A percentile compares a stretch with the other conserved stretches of the same genome.
These are phyloP conservation scores for Amphibolis antarctica DNA, from an alignment of 106 monocot genomes.

Conservation along the genomic window DNA sequence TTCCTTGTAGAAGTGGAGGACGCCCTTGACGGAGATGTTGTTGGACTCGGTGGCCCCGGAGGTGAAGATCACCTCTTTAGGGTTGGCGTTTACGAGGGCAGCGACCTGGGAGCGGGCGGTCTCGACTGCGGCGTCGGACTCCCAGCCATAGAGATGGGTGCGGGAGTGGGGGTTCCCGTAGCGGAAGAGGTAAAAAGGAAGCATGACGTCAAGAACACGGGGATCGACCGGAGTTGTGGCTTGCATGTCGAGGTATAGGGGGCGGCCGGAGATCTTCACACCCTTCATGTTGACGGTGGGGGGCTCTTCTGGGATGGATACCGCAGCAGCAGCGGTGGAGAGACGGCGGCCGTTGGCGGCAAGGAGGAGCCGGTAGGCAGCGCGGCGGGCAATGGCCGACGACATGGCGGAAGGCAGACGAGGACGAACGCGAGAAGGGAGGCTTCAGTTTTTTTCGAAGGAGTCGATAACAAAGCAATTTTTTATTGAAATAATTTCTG, in stretches of 20 bases:
- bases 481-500: too few species aligned
- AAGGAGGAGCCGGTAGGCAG: constrained; percentile 12
- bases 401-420: neutral
- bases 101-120: constrained; percentile 67
- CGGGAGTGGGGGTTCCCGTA: constrained; percentile 98
- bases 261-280: constrained; percentile 69
- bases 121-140: constrained; percentile 90
- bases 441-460: too few species aligned
- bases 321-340: neutral
- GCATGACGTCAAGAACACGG: constrained; percentile 92
- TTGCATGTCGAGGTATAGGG: constrained; percentile 97
- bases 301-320: constrained; percentile 12
- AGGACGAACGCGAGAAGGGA: neutral
- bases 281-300: constrained; percentile 67
- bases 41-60: constrained; percentile 99
- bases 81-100: constrained; percentile 52
- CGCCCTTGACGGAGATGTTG: constrained; percentile 91
- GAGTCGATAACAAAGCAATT: too few species aligned
- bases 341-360: constrained; percentile 4
- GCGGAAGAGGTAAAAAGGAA: constrained; percentile 80
- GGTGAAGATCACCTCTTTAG: constrained; percentile 94
- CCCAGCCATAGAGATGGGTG: constrained; percentile 97
- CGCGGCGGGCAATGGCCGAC: neutral
- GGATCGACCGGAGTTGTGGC: constrained; percentile 94
- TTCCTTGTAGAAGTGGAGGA: constrained; percentile 70